These are phyloP conservation scores for Mycena epipterygia DNA, from an alignment of 768 basidiomycete species.

Conservation along the genomic window DNA sequence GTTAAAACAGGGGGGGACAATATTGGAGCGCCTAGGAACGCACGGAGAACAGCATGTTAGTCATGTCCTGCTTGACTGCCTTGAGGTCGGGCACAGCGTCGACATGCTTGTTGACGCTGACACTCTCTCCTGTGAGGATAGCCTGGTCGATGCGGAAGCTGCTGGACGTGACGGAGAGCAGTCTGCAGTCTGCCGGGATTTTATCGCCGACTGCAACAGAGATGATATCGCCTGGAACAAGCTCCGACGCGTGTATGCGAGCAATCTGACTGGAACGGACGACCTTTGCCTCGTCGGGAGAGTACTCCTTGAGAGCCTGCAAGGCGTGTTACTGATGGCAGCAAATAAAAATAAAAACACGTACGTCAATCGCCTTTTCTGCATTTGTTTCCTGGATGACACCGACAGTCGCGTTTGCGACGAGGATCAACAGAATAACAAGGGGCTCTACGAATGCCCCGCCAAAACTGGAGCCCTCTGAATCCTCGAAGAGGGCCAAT, in stretches of 20 bases:
- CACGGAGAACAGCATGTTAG: slow-evolving; percentile 95
- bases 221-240: slow-evolving; percentile 96
- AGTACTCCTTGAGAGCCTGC: slow-evolving; percentile 96
- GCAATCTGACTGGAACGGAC: slow-evolving; percentile 77
- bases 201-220: slow-evolving; percentile 94
- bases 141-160: slow-evolving; percentile 97
- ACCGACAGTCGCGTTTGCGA: slow-evolving; percentile 98
- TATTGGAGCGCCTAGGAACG: slow-evolving; percentile 43
- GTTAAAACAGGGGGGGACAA: not conserved
- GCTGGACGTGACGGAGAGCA: slow-evolving; percentile 91
- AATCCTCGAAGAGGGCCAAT: slow-evolving; percentile 89
- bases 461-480: slow-evolving; percentile 72
- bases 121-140: slow-evolving; percentile 95
- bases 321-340: slow-evolving; percentile 23
- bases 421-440: slow-evolving; percentile 95
- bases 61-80: slow-evolving; percentile 99
- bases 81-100: slow-evolving; percentile 76
- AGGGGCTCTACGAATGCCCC: slow-evolving; percentile 96
- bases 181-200: slow-evolving; percentile 93
- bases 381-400: slow-evolving; percentile 98
- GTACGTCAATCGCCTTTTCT: slow-evolving; percentile 96
- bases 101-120: slow-evolving; percentile 86
- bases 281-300: slow-evolving; percentile 96
- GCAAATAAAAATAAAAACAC: slow-evolving; percentile 46
- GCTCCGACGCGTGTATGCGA: slow-evolving; percentile 87